Evolutionary conservation across 2,329 filamentous ascomycete genomes (phyloP).

Genomic region (Trichoderma koningiopsis): DNA sequence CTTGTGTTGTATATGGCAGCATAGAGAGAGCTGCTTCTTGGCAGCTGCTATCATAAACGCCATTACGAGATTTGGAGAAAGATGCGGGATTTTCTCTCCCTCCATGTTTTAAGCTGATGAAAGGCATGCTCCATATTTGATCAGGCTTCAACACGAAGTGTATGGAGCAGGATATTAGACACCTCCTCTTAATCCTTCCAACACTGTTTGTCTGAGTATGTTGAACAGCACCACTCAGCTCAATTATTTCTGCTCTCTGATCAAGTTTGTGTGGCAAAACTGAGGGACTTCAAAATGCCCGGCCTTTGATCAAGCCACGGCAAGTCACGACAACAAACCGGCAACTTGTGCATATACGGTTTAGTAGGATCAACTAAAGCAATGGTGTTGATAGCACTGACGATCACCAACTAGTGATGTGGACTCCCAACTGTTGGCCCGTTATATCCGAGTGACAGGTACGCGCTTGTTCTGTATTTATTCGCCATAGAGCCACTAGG

Average conservation of each 20-base stretch:
- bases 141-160: too few species aligned
- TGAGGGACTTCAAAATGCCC: too few species aligned
- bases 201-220: too few species aligned
- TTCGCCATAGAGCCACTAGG: not conserved
- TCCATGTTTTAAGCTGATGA: not conserved
- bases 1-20: not conserved
- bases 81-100: not conserved
- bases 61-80: not conserved
- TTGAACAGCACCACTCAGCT: too few species aligned
- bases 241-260: too few species aligned
- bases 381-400: not conserved
- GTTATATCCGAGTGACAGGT: not conserved
- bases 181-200: too few species aligned
- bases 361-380: not conserved
- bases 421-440: not conserved
- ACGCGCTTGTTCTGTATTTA: not conserved
- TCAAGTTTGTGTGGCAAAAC: too few species aligned
- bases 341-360: too few species aligned
- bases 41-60: not conserved
- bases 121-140: too few species aligned
- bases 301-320: too few species aligned
- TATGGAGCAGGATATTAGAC: too few species aligned
- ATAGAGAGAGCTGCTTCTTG: not conserved
- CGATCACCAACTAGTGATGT: not conserved
- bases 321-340: too few species aligned